phyloP scores from a whole-genome alignment of 306 rosid genomes.

The Castanea mollissima region DNA sequence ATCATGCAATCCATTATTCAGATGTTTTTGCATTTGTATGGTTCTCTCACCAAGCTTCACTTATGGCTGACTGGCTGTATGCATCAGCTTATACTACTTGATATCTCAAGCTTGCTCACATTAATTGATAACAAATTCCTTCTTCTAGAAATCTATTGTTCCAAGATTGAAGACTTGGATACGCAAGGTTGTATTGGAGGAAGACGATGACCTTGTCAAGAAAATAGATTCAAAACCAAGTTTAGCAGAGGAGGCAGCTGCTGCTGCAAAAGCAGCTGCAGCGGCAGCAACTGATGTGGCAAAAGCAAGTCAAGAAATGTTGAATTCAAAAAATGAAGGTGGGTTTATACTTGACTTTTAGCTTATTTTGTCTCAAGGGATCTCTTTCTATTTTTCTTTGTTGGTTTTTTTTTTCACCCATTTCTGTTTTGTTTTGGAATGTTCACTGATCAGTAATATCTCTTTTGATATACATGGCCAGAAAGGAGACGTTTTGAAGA shows the following conservation, averaged over 20 bases:
- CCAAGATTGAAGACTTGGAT: constrained; percentile 94
- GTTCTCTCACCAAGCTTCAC: constrained; percentile 8
- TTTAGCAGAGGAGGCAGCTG: constrained; percentile 72
- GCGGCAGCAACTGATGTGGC: constrained; percentile 97
- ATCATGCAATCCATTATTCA: constrained; percentile 11
- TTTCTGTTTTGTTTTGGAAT: constrained; percentile 4
- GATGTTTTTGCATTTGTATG: constrained; percentile 20
- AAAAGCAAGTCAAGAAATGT: constrained; percentile 73
- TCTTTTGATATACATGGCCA: constrained; percentile 33
- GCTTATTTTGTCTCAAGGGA: not conserved
- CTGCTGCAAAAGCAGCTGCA: constrained; percentile 94
- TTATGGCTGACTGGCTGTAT: not conserved
- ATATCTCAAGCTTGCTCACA: constrained; percentile 21
- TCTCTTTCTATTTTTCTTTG: constrained; percentile 17
- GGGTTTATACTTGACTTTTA: constrained; percentile 10
- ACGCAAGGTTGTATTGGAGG: constrained; percentile 72
- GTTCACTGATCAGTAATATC: not conserved
- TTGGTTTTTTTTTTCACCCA: not conserved
- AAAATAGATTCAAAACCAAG: constrained; percentile 56
- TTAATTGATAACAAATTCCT: constrained; percentile 18
- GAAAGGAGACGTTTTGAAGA: constrained; percentile 62
- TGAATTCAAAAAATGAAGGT: constrained; percentile 82
- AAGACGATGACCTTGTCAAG: constrained; percentile 43
- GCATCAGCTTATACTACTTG: constrained; percentile 6
- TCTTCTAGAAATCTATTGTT: constrained; percentile 70